These are phyloP conservation scores for Trametes cubensis DNA, from an alignment of 768 basidiomycete species.

Conservation along the genomic window DNA sequence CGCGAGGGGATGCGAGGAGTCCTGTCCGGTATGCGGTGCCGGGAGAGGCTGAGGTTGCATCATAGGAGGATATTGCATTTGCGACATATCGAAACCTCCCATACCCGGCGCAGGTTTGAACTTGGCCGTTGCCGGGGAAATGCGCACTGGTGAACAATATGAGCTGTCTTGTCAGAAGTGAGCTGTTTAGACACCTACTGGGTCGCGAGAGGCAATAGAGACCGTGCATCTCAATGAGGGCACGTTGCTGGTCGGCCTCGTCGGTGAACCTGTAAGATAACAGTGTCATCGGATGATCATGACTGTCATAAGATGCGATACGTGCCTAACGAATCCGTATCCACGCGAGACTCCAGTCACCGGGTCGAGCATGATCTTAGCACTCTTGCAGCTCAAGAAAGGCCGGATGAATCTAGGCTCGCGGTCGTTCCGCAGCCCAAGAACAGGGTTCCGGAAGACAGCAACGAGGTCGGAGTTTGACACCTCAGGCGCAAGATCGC, in stretches of 20 bases:
- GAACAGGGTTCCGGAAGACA: slow-evolving; percentile 87
- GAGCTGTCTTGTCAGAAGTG: slow-evolving; percentile 8
- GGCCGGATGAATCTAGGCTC: slow-evolving; percentile 88
- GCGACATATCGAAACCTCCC: slow-evolving; percentile 41
- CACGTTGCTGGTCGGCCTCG: slow-evolving; percentile 86
- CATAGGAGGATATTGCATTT: slow-evolving; percentile 47
- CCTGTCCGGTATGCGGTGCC: slow-evolving; percentile 31
- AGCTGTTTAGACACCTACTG: slow-evolving; percentile 52
- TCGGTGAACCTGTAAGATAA: slow-evolving; percentile 71
- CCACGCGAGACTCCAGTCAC: slow-evolving; percentile 87
- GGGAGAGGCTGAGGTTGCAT: slow-evolving; percentile 9
- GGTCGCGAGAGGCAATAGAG: slow-evolving; percentile 87
- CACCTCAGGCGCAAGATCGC: slow-evolving; percentile 90
- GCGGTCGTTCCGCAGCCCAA: slow-evolving; percentile 81
- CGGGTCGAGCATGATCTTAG: slow-evolving; percentile 94
- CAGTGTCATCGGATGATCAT: slow-evolving; percentile 24
- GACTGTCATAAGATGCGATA: not conserved
- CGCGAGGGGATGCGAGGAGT: slow-evolving; percentile 53
- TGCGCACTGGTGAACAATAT: slow-evolving; percentile 66
- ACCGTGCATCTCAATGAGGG: slow-evolving; percentile 90
- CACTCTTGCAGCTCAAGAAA: slow-evolving; percentile 91
- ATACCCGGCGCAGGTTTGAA: slow-evolving; percentile 63
- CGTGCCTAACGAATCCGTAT: slow-evolving; percentile 89
- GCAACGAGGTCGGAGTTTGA: slow-evolving; percentile 96
- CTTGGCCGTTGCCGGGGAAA: slow-evolving; percentile 88